Evolutionary conservation across 2,329 filamentous ascomycete genomes (phyloP).

Genomic region (Stemphylium vesicarium): DNA sequence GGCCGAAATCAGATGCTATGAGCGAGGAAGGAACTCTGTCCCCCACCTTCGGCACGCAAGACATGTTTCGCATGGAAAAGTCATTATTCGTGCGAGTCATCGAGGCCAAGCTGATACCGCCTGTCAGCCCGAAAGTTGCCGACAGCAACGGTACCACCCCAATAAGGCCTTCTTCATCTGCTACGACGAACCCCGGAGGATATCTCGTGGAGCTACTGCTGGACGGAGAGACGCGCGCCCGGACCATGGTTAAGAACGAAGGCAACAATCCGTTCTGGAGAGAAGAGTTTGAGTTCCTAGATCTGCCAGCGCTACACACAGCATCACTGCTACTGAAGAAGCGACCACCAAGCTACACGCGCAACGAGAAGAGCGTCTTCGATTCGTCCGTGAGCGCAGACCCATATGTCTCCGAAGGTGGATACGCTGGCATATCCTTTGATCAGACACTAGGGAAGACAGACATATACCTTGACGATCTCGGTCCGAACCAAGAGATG

Average conservation of each 20-base stretch:
- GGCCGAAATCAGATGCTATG: slow-evolving; percentile 60
- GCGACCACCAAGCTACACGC: slow-evolving; percentile 51
- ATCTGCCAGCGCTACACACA: slow-evolving; percentile 73
- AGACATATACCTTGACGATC: slow-evolving; percentile 80
- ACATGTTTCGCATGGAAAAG: slow-evolving; percentile 72
- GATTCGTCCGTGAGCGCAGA: slow-evolving; percentile 43
- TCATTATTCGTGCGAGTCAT: slow-evolving; percentile 65
- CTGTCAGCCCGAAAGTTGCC: slow-evolving; percentile 45
- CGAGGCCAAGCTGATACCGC: slow-evolving; percentile 63
- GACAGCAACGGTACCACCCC: slow-evolving; percentile 32
- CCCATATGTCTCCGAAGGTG: slow-evolving; percentile 47
- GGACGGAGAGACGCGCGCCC: slow-evolving; percentile 78
- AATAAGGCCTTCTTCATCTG: slow-evolving; percentile 42
- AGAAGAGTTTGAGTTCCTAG: slow-evolving; percentile 78
- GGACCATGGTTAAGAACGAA: slow-evolving; percentile 73
- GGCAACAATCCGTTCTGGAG: slow-evolving; percentile 82
- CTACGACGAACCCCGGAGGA: slow-evolving; percentile 59
- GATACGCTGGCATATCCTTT: slow-evolving; percentile 55
- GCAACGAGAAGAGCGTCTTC: slow-evolving; percentile 45
- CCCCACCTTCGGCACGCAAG: slow-evolving; percentile 53
- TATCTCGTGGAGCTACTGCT: slow-evolving; percentile 81
- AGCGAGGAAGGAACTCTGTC: slow-evolving; percentile 46
- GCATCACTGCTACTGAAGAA: slow-evolving; percentile 76
- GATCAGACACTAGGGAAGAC: slow-evolving; percentile 70
- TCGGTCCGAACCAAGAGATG: slow-evolving; percentile 76